phyloP scores from a whole-genome alignment of 2,329 filamentous ascomycete species.

The Aphanoascus verrucosus region DNA sequence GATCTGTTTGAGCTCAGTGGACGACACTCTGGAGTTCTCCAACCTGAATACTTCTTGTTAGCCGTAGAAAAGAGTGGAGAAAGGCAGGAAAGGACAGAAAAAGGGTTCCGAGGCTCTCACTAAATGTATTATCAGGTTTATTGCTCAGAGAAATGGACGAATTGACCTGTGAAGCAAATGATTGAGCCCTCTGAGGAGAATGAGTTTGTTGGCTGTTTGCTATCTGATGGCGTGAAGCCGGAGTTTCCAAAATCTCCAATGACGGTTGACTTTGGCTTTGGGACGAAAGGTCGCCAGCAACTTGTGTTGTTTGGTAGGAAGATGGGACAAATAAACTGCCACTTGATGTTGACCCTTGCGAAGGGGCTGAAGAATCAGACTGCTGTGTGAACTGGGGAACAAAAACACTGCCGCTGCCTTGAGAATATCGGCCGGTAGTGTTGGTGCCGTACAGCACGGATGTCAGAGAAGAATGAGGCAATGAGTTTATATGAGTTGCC shows the following conservation, averaged over 20 bases:
- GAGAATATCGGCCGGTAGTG: neutral
- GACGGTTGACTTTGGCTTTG: constrained; percentile 6
- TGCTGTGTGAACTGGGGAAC: neutral
- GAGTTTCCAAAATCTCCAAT: neutral
- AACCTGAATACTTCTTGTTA: neutral
- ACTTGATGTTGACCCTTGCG: constrained; percentile 9
- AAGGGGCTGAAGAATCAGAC: constrained; percentile 1
- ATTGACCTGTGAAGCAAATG: neutral
- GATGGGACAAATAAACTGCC: constrained; percentile 10
- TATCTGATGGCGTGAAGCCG: constrained; percentile 4
- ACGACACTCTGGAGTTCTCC: neutral
- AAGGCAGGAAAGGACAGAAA: neutral
- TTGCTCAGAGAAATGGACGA: neutral
- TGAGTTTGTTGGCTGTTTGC: neutral
- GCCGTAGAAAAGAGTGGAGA: neutral
- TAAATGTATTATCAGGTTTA: neutral
- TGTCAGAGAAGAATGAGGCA: constrained; percentile 6
- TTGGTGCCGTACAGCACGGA: constrained; percentile 12
- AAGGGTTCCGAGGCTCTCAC: neutral
- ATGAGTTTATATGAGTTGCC: neutral
- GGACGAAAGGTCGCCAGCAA: neutral
- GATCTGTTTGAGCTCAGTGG: neutral
- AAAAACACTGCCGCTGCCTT: constrained; percentile 8
- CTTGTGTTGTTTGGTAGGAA: constrained; percentile 6
- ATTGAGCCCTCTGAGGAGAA: neutral